Conservation (phyloP, 1,139 yeast species). For the Sugiyamaella neomexicana region DNA sequence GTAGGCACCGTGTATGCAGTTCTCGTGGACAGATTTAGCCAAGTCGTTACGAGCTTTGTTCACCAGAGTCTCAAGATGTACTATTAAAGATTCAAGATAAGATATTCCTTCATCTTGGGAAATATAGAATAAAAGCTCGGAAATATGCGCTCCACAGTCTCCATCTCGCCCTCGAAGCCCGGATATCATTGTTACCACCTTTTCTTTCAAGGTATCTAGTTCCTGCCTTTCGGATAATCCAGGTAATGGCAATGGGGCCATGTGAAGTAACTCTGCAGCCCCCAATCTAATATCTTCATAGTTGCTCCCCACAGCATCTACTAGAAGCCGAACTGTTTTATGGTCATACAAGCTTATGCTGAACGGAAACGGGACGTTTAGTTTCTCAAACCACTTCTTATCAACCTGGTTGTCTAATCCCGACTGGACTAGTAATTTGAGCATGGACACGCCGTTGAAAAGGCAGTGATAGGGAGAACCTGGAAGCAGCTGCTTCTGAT, state of each 20-base stretch:
- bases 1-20: slow-evolving; percentile 67
- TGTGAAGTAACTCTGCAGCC: slow-evolving; percentile 51
- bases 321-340: slow-evolving; percentile 48
- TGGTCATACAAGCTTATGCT: slow-evolving; percentile 46
- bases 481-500: slow-evolving; percentile 54
- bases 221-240: slow-evolving; percentile 31
- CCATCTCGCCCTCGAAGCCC: slow-evolving; percentile 69
- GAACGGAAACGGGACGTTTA: slow-evolving; percentile 48
- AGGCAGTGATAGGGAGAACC: slow-evolving; percentile 69
- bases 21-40: slow-evolving; percentile 46
- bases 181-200: slow-evolving; percentile 49
- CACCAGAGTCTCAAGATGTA: slow-evolving; percentile 38
- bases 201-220: slow-evolving; percentile 38
- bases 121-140: slow-evolving; percentile 48
- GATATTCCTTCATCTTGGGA: slow-evolving; percentile 26
- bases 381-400: slow-evolving; percentile 43
- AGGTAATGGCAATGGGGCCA: slow-evolving; percentile 47
- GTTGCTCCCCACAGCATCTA: slow-evolving; percentile 65
- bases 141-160: slow-evolving; percentile 76
- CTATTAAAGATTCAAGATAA: slow-evolving; percentile 35
- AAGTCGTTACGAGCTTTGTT: slow-evolving; percentile 39
- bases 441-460: slow-evolving; percentile 52
- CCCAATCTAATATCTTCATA: slow-evolving; percentile 71
- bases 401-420: slow-evolving; percentile 55
- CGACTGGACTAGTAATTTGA: slow-evolving; percentile 51